Percentiles rank a stretch among this genome's conserved stretches.
Conservation (phyloP, 768 basidiomycete species). For the Candolleomyces aberdarensis region DNA sequence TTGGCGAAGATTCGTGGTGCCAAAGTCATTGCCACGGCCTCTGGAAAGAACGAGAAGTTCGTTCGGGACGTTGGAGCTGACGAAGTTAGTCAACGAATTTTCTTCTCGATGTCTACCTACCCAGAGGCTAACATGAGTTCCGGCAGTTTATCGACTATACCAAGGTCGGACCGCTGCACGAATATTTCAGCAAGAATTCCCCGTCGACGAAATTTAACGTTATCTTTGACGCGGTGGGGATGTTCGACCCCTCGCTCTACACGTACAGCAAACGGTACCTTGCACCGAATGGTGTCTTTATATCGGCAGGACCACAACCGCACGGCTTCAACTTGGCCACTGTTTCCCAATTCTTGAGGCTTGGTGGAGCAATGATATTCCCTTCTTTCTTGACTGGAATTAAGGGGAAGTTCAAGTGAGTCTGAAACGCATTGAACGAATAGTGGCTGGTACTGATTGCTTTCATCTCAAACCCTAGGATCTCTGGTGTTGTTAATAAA, state of each 20-base stretch:
- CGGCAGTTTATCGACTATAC: conserved; percentile 64
- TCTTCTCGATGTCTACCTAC: not conserved
- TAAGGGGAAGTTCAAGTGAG: conserved; percentile 21
- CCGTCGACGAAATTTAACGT: conserved; percentile 52
- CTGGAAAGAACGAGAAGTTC: conserved; percentile 54
- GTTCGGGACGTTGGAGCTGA: conserved; percentile 64
- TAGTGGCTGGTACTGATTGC: too few species aligned
- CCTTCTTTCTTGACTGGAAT: conserved; percentile 56
- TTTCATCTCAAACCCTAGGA: conserved; percentile 17
- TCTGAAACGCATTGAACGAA: too few species aligned
- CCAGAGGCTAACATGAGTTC: not conserved
- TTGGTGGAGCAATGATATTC: conserved; percentile 29
- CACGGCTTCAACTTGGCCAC: conserved; percentile 26
- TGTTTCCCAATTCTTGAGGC: conserved; percentile 28
- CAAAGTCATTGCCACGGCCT: conserved; percentile 57
- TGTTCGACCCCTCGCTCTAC: conserved; percentile 48
- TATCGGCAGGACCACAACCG: conserved; percentile 50
- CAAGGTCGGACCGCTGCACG: conserved; percentile 38
- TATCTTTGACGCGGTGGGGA: conserved; percentile 58
- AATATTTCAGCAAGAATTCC: conserved; percentile 41
- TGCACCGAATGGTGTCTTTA: conserved; percentile 48
- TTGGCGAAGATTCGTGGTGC: conserved; percentile 65
- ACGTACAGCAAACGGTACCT: conserved; percentile 50
- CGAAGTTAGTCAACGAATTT: conserved; percentile 37
- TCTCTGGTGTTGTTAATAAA: conserved; percentile 29